These are phyloP conservation scores for Globisporangium viniferum DNA, from an alignment of 352 stramenopile species.

Conservation along the genomic window DNA sequence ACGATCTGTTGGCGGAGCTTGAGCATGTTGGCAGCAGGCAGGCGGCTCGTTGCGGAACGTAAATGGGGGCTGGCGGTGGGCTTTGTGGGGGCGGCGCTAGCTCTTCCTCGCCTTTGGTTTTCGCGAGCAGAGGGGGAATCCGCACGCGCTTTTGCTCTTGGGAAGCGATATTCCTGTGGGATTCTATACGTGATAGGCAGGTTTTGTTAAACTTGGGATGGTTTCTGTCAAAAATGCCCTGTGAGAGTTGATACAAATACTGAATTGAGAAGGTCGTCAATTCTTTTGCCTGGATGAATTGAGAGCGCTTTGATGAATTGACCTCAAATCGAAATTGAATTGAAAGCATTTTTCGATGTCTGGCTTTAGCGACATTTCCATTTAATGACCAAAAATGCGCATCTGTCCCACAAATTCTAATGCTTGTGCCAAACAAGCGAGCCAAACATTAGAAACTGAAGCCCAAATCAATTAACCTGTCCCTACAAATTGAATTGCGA, in stretches of 20 bases:
- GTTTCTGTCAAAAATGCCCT: background rate
- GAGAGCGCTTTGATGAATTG: conserved; percentile 5
- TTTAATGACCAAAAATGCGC: too few species aligned
- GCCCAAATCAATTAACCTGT: too few species aligned
- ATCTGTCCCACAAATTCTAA: too few species aligned
- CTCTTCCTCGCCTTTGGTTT: conserved; percentile 27
- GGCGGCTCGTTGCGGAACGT: conserved; percentile 12
- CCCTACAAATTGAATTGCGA: too few species aligned
- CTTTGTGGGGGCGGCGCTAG: conserved; percentile 9
- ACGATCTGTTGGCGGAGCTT: conserved; percentile 79
- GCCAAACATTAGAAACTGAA: too few species aligned
- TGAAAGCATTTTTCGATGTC: background rate
- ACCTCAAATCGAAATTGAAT: conserved; percentile 9
- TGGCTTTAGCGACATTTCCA: too few species aligned
- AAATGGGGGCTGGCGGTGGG: conserved; percentile 1
- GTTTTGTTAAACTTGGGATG: background rate
- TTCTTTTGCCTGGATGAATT: background rate
- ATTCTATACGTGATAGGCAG: background rate
- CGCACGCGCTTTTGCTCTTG: conserved; percentile 2
- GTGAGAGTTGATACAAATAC: background rate
- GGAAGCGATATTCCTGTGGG: background rate
- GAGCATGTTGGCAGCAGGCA: conserved; percentile 40
- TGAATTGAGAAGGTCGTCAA: background rate
- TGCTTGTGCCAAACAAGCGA: too few species aligned
- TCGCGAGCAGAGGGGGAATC: background rate